Base-by-base conservation (phyloP, 306 rosid species). In the Trichosanthes cucumerina region DNA sequence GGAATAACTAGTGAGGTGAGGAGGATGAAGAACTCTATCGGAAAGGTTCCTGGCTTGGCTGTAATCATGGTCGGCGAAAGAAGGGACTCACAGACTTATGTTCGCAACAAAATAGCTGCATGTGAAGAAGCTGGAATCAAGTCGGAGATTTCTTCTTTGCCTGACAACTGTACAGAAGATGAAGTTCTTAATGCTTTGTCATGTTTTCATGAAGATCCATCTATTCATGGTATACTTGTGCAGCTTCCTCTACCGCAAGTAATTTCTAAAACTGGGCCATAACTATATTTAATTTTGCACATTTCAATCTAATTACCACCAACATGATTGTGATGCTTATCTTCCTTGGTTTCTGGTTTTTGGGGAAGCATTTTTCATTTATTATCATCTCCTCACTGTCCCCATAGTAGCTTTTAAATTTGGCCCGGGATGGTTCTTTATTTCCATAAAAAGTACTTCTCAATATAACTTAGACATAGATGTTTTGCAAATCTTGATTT, bases 211-310 rank as follows among this genome's bases (percentile, higher is more conserved):
- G 82, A 56, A 79, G 97, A 94, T 87, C 92, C 91, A 21, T 87
- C 96, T 69, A 78, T 94, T 87, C 96, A 94, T 79, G 98, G 98
- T 73, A 85, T 94, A 81, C 96, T 94, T 69, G 96, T 94, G 86
- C 98, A 94, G 86, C 98, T 94, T 86, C 98, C 98, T 83, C 91
- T 92, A 49, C 97, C 97, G 46, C 90, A 89, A 84, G 97, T 94
- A 90, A 90, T 82, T 87, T 89, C 86, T 86, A 57, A 79, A 87
- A 86, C 91, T 81, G 59, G 79, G 62, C 46, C 83, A 24, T 47
- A 21, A 79, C 74, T 78, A 62, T 0, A 62, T 38, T 79, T 69
- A 73, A 53, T 78, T 62, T 76, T 73, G 50, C 68, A 77, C 24
- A 72, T 65, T 9, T 62, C 19, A 15, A 24, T 41, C 43, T 46